Evolutionary conservation across 768 basidiomycete genomes (phyloP).

Genomic region (Tulasnella sp.): DNA sequence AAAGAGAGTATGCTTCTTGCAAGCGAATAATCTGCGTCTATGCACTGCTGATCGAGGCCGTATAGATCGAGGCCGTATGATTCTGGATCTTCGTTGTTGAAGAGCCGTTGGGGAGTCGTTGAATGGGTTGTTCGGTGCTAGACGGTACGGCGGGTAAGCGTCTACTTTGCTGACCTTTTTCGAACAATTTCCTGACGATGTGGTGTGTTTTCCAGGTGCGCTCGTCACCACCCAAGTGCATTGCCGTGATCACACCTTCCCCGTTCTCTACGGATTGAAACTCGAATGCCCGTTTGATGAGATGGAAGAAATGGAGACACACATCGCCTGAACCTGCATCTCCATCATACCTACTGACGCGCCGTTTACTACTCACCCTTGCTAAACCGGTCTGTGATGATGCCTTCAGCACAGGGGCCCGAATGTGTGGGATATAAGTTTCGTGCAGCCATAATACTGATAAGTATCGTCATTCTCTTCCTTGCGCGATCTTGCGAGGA

Average conservation of each 20-base stretch:
- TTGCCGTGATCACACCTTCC: slow-evolving; percentile 63
- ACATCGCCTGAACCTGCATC: no score
- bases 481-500: not conserved
- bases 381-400: no score
- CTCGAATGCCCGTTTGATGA: slow-evolving; percentile 65
- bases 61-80: slow-evolving; percentile 57
- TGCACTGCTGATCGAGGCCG: no score
- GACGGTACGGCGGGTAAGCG: slow-evolving; percentile 48
- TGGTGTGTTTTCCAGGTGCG: slow-evolving; percentile 37
- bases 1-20: no score
- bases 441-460: slow-evolving; percentile 56
- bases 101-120: slow-evolving; percentile 52
- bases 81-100: slow-evolving; percentile 58
- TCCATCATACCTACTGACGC: no score
- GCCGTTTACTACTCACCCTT: not conserved
- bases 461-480: slow-evolving; percentile 23
- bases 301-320: slow-evolving; percentile 12
- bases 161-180: not conserved
- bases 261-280: slow-evolving; percentile 60
- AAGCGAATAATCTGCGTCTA: no score
- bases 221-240: slow-evolving; percentile 70
- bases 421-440: slow-evolving; percentile 64
- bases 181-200: no score
- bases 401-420: slow-evolving; percentile 66
- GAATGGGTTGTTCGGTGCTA: slow-evolving; percentile 54